Evolutionary conservation across 2,329 filamentous ascomycete genomes (phyloP).

Genomic region (Colletotrichum australisinense): DNA sequence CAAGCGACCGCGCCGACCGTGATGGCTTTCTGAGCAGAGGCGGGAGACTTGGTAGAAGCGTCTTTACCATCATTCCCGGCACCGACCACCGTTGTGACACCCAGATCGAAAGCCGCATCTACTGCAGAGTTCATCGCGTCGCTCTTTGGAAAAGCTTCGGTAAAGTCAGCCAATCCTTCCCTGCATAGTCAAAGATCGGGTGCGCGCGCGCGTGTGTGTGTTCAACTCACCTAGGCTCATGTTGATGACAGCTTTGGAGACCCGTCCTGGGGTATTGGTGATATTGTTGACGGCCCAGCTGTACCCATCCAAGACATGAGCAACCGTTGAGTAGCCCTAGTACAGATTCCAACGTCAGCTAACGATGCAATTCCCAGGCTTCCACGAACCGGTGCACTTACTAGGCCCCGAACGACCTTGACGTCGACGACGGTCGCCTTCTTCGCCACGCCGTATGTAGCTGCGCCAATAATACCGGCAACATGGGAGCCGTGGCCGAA

Average conservation of each 20-base stretch:
- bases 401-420: slow-evolving; percentile 41
- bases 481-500: slow-evolving; percentile 57
- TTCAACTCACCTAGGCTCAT: slow-evolving; percentile 58
- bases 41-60: slow-evolving; percentile 36
- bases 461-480: slow-evolving; percentile 56
- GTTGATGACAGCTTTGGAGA: slow-evolving; percentile 59
- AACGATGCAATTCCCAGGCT: too few relatives aligned
- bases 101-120: slow-evolving; percentile 44
- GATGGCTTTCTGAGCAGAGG: slow-evolving; percentile 45
- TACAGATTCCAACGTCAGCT: slow-evolving; percentile 38
- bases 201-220: too few relatives aligned
- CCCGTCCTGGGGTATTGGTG: slow-evolving; percentile 48
- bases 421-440: slow-evolving; percentile 53
- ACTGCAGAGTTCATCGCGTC: slow-evolving; percentile 57
- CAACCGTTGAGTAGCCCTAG: slow-evolving; percentile 40
- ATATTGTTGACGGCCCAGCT: slow-evolving; percentile 58
- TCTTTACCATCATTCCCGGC: slow-evolving; percentile 60
- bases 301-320: slow-evolving; percentile 44
- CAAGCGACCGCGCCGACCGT: slow-evolving; percentile 58
- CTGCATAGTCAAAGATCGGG: too few relatives aligned
- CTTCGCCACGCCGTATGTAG: slow-evolving; percentile 58
- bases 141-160: slow-evolving; percentile 35
- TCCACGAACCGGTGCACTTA: too few relatives aligned
- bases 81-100: slow-evolving; percentile 62
- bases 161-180: too few relatives aligned